Percentiles rank a stretch among this genome's conserved stretches.
Conservation (phyloP, 148 eudicot genomes). For the Oxyria digyna region DNA sequence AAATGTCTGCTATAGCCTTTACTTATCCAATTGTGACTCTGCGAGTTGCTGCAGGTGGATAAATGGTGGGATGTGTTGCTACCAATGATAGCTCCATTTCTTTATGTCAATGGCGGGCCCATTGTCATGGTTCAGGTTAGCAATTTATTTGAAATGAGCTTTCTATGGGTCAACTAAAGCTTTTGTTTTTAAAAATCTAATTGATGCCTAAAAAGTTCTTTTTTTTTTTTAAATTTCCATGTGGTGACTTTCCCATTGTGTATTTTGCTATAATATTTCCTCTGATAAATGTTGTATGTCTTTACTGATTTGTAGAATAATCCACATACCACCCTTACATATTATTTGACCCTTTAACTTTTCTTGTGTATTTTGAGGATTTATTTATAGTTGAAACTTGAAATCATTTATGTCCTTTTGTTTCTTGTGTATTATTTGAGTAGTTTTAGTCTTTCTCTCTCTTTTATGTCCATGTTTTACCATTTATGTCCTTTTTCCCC, state of each 20-base stretch:
- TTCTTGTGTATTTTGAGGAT: not conserved
- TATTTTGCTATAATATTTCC: not conserved
- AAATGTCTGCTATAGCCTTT: not conserved
- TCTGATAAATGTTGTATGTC: not conserved
- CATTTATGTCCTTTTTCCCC: too few relatives aligned
- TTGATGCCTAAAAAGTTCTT: not conserved
- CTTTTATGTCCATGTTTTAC: too few relatives aligned
- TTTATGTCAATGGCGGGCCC: conserved; percentile 79
- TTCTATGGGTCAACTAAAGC: not conserved
- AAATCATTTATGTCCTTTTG: too few relatives aligned
- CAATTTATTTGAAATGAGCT: not conserved
- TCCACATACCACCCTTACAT: not conserved
- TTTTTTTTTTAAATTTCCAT: not conserved
- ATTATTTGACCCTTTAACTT: not conserved
- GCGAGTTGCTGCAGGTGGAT: conserved; percentile 44
- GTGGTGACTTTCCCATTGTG: not conserved
- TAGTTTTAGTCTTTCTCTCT: too few relatives aligned
- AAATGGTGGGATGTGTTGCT: conserved; percentile 78
- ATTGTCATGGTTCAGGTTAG: conserved; percentile 89
- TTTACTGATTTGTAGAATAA: not conserved
- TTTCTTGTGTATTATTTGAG: too few relatives aligned
- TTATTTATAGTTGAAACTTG: too few relatives aligned
- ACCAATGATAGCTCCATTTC: conserved; percentile 65
- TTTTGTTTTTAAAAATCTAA: not conserved
- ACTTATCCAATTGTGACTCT: too few relatives aligned